Conservation (phyloP, 441 rosid species). For the Adansonia madagascariensis region DNA sequence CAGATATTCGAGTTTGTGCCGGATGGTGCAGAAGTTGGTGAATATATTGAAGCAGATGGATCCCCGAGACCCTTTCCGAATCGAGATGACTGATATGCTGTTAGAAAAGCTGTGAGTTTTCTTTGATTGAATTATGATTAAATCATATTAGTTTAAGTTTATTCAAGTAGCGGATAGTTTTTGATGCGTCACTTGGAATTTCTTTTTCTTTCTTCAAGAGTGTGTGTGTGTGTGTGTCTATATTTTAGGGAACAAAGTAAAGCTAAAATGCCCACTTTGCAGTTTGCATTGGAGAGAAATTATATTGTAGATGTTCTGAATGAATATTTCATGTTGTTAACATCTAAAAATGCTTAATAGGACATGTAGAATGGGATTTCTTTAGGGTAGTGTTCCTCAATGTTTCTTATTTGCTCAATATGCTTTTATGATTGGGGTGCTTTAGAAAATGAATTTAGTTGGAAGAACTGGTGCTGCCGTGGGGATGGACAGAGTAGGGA, state of each 20-base stretch:
- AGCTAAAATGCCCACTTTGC: neutral
- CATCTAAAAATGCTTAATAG: neutral
- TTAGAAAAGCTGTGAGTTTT: constrained; percentile 82
- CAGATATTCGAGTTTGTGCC: constrained; percentile 75
- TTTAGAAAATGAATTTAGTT: neutral
- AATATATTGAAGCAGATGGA: constrained; percentile 84
- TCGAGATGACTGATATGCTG: constrained; percentile 81
- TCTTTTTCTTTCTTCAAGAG: neutral
- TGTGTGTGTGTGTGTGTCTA: too few species aligned
- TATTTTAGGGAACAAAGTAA: neutral
- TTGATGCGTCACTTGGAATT: neutral
- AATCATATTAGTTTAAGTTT: neutral
- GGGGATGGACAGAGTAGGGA: neutral
- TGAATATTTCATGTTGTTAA: neutral
- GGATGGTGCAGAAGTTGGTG: constrained; percentile 88
- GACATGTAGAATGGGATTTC: neutral
- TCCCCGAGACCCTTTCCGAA: constrained; percentile 66
- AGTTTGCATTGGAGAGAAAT: neutral
- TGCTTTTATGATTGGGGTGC: neutral
- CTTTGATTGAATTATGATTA: neutral
- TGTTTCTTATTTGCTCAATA: neutral
- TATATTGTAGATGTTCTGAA: neutral
- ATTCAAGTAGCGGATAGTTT: neutral
- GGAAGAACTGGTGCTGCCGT: neutral
- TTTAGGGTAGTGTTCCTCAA: neutral